Conservation (phyloP, 305 asterid species). For the Solanum hybrid region DNA sequence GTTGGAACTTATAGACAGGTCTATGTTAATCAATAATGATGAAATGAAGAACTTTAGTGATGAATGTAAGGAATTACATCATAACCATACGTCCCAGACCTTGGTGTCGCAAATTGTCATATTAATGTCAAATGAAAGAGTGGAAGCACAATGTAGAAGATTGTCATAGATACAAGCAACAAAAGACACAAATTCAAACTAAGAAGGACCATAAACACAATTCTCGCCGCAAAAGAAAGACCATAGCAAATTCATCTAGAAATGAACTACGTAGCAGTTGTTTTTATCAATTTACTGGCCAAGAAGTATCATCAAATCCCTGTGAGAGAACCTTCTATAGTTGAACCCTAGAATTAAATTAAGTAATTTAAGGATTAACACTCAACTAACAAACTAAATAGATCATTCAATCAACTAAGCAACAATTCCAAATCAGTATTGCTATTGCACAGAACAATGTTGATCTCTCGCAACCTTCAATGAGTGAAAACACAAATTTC, state of each 20-base stretch:
- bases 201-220: not conserved
- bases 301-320: constrained; percentile 68
- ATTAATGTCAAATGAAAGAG: not conserved
- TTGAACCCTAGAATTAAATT: constrained; percentile 43
- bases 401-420: not conserved
- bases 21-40: not conserved
- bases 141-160: not conserved
- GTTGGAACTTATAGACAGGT: not conserved
- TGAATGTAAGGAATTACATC: not conserved
- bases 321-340: constrained; percentile 72
- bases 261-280: not conserved
- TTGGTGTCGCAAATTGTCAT: not conserved
- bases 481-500: constrained; percentile 66
- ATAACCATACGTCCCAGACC: not conserved
- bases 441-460: constrained; percentile 74
- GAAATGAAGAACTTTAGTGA: not conserved
- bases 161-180: not conserved
- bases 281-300: constrained; percentile 45
- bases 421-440: constrained; percentile 28
- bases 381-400: not conserved
- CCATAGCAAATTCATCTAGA: not conserved
- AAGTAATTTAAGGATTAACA: not conserved
- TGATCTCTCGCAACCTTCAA: constrained; percentile 71
- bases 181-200: not conserved
- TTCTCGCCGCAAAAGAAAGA: not conserved